phyloP scores from a whole-genome alignment of 306 rosid species.

The Alnus glutinosa region DNA sequence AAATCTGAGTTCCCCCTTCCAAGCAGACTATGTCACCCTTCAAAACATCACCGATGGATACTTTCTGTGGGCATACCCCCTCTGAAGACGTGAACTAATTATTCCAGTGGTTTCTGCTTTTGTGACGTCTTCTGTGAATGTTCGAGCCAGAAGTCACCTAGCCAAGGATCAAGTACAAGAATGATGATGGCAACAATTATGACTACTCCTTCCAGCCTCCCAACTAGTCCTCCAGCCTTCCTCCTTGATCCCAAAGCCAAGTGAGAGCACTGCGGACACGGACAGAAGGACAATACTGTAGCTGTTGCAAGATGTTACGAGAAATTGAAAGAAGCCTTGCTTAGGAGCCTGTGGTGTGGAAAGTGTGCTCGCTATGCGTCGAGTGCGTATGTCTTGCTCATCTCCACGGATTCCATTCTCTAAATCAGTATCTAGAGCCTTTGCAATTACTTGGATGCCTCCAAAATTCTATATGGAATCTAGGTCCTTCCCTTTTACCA shows the following conservation, averaged over 20 bases:
- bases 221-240: slow-evolving; percentile 25
- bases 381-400: not conserved
- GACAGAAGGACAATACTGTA: slow-evolving; percentile 16
- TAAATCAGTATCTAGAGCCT: slow-evolving; percentile 17
- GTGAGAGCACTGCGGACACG: not conserved
- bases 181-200: slow-evolving; percentile 4
- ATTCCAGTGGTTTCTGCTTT: not conserved
- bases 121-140: not conserved
- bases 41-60: not conserved
- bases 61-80: not conserved
- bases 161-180: slow-evolving; percentile 9
- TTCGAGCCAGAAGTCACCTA: not conserved
- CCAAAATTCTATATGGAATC: slow-evolving; percentile 16
- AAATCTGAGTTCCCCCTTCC: slow-evolving; percentile 11
- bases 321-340: slow-evolving; percentile 6
- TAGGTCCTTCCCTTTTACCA: not conserved
- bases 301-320: slow-evolving; percentile 4
- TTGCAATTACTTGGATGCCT: slow-evolving; percentile 20
- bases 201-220: slow-evolving; percentile 15
- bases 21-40: slow-evolving; percentile 19
- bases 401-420: not conserved
- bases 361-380: not conserved
- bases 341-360: not conserved
- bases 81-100: slow-evolving; percentile 1
- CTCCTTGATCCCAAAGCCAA: slow-evolving; percentile 22